Evolutionary conservation across 2,329 filamentous ascomycete genomes (phyloP).

Genomic region (Alternaria infectoria): DNA sequence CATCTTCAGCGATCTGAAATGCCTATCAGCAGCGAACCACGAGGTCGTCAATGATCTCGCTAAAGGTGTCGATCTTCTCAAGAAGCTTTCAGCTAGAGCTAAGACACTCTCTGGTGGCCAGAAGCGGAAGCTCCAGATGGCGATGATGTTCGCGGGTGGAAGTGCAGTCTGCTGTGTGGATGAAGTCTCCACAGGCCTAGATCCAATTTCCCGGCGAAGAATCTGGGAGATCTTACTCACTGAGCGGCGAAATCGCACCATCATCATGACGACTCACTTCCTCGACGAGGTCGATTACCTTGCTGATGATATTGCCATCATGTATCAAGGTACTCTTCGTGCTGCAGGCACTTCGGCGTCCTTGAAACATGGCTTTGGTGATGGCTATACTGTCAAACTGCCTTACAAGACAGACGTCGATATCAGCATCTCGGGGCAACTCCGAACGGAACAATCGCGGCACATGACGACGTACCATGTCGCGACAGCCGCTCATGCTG

Average conservation of each 20-base stretch:
- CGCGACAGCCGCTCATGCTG: not conserved
- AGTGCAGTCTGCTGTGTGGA: conserved; percentile 89
- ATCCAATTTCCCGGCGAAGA: conserved; percentile 84
- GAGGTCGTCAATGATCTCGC: conserved; percentile 69
- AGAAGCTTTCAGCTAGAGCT: conserved; percentile 74
- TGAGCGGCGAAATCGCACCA: conserved; percentile 80
- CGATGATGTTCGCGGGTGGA: conserved; percentile 93
- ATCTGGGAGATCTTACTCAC: conserved; percentile 93
- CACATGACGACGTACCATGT: not conserved
- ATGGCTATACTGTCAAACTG: conserved; percentile 74
- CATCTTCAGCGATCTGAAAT: conserved; percentile 83
- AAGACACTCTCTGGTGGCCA: conserved; percentile 88
- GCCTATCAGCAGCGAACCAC: conserved; percentile 55
- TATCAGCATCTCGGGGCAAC: conserved; percentile 64
- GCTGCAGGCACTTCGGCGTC: conserved; percentile 85
- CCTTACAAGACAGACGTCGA: conserved; percentile 37
- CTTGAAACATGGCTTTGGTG: conserved; percentile 80
- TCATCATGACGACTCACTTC: conserved; percentile 91
- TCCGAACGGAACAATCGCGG: conserved; percentile 49
- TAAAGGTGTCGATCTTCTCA: conserved; percentile 72
- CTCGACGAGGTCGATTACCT: conserved; percentile 91
- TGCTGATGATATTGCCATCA: conserved; percentile 84
- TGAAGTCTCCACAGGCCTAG: conserved; percentile 89
- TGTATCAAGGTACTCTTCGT: conserved; percentile 83
- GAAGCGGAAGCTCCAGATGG: conserved; percentile 88